A percentile compares a stretch with the other conserved stretches of the same genome.
Conservation (phyloP, 1,284 basidiomycete species). For the Ceratobasidium sp. region DNA sequence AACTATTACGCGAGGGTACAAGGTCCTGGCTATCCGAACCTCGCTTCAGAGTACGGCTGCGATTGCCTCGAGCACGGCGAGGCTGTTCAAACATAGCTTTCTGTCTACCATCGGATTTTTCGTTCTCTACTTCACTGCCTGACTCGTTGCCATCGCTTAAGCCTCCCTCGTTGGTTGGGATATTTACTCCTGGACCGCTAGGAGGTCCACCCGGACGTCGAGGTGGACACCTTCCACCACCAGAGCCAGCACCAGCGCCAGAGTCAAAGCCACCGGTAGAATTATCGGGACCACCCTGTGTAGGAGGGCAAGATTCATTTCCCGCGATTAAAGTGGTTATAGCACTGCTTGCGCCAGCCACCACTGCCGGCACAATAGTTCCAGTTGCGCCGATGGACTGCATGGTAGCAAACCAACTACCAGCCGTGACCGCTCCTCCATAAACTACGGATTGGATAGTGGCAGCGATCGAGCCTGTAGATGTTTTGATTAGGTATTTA, state of each 20-base stretch:
- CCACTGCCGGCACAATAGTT: conserved; percentile 6
- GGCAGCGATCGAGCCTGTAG: conserved; percentile 38
- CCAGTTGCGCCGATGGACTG: conserved; percentile 32
- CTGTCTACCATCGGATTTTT: too few relatives aligned
- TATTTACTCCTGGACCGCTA: too few relatives aligned
- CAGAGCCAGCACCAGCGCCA: too few relatives aligned
- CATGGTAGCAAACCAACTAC: conserved; percentile 34
- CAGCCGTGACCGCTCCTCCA: conserved; percentile 25
- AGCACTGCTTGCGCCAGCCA: neutral
- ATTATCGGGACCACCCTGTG: neutral
- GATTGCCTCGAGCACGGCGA: too few relatives aligned
- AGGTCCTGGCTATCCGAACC: neutral
- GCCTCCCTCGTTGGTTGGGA: too few relatives aligned
- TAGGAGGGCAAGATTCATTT: neutral
- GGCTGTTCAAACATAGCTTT: too few relatives aligned
- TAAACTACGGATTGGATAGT: conserved; percentile 36
- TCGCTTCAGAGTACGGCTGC: neutral
- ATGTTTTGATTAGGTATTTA: neutral
- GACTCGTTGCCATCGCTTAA: too few relatives aligned
- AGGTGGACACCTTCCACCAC: too few relatives aligned
- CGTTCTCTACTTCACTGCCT: too few relatives aligned
- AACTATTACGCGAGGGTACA: neutral
- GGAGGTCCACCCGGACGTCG: too few relatives aligned
- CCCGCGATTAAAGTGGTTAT: neutral
- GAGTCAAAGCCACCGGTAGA: neutral